These are phyloP conservation scores for Dipteronia dyeriana DNA, from an alignment of 345 rosid genomes.

Conservation along the genomic window DNA sequence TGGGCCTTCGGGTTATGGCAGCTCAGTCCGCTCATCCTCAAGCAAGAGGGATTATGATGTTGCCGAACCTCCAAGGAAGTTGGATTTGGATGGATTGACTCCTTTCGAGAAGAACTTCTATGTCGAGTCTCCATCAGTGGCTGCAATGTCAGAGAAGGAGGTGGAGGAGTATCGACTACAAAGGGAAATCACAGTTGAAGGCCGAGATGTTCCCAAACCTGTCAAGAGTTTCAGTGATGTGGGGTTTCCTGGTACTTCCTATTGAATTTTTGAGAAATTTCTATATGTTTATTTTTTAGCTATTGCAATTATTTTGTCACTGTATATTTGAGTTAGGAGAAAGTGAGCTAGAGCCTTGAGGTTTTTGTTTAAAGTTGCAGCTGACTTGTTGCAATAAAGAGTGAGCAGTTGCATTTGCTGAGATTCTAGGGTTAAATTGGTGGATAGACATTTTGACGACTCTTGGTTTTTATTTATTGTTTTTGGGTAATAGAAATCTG, in stretches of 20 bases:
- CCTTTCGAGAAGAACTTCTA: conserved; percentile 96
- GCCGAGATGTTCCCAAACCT: conserved; percentile 92
- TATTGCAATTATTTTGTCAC: background rate
- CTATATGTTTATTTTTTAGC: background rate
- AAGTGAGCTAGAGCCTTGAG: background rate
- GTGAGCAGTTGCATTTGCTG: background rate
- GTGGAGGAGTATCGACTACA: conserved; percentile 75
- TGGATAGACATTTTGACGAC: conserved; percentile 1
- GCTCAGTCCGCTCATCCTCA: conserved; percentile 50
- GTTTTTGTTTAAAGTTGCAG: background rate
- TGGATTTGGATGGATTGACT: conserved; percentile 91
- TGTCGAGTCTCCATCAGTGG: conserved; percentile 75
- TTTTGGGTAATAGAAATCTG: background rate
- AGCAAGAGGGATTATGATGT: conserved; percentile 59
- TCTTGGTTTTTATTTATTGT: background rate
- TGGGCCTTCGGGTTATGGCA: conserved; percentile 64
- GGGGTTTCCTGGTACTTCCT: conserved; percentile 82
- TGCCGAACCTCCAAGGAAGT: conserved; percentile 58
- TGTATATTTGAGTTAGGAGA: background rate
- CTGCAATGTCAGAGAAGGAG: conserved; percentile 79
- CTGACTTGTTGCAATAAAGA: background rate
- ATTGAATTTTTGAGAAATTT: conserved; percentile 11
- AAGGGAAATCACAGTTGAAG: conserved; percentile 93
- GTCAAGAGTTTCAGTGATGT: conserved; percentile 73
- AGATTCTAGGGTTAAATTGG: background rate